A percentile compares a stretch with the other conserved stretches of the same genome.
phyloP scores from a whole-genome alignment of 176 grass and related monocot species.

The Bolboschoenus planiculmis region DNA sequence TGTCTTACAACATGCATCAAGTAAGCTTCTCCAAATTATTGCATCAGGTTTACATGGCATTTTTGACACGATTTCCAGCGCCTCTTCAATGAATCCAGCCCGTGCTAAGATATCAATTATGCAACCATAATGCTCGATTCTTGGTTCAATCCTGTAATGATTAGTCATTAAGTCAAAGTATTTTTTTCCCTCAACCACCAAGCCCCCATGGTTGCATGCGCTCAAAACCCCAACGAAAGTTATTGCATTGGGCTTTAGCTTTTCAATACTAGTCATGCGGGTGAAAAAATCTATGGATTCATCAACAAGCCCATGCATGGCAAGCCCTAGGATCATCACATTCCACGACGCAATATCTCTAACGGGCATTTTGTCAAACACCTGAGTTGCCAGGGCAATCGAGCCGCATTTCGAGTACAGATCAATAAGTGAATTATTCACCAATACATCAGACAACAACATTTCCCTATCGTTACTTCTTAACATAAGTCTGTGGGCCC shows the following conservation, averaged over 20 bases:
- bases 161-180: constrained; percentile 52
- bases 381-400: constrained; percentile 39
- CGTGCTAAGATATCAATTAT: constrained; percentile 81
- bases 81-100: constrained; percentile 59
- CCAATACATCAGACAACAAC: constrained; percentile 48
- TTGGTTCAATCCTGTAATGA: constrained; percentile 36
- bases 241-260: constrained; percentile 50
- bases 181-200: constrained; percentile 45
- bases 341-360: constrained; percentile 76
- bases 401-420: constrained; percentile 74
- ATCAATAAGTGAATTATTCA: constrained; percentile 82
- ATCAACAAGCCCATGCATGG: constrained; percentile 44
- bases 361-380: constrained; percentile 66
- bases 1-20: constrained; percentile 60
- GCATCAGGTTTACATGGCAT: constrained; percentile 65
- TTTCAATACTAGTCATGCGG: constrained; percentile 27
- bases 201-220: constrained; percentile 63
- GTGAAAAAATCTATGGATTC: constrained; percentile 49
- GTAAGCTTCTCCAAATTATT: constrained; percentile 80
- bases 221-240: constrained; percentile 62
- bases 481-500: constrained; percentile 63
- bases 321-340: constrained; percentile 65
- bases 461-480: not conserved
- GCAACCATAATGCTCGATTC: constrained; percentile 86
- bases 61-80: constrained; percentile 45